Conservation (phyloP, 208 protist genomes). For the Zelonia costaricensis region DNA sequence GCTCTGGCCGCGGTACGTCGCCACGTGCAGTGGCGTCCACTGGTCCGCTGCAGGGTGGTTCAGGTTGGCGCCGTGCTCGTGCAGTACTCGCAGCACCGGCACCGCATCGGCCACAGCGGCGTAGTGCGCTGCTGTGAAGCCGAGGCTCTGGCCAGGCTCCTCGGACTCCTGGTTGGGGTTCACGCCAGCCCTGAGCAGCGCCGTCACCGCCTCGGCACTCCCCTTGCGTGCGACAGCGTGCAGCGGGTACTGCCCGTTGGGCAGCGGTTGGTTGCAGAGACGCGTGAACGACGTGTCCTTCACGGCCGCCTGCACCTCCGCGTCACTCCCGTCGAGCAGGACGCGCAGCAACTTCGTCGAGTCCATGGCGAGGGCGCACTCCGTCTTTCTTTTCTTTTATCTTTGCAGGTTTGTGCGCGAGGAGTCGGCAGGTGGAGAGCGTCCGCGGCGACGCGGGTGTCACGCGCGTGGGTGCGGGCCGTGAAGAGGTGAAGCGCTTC, state of each 20-base stretch:
- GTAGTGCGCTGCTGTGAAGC: conserved; percentile 64
- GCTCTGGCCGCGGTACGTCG: conserved; percentile 49
- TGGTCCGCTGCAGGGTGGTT: conserved; percentile 37
- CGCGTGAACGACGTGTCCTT: conserved; percentile 11
- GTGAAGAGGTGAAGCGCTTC: no score
- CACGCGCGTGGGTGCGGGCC: no score
- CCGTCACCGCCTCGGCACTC: conserved; percentile 25
- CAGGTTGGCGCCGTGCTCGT: conserved; percentile 35
- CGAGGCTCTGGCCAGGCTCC: conserved; percentile 36
- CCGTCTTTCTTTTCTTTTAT: background rate
- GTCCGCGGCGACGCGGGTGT: background rate
- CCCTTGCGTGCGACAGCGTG: conserved; percentile 37
- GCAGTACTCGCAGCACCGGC: conserved; percentile 36
- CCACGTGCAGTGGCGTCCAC: conserved; percentile 65
- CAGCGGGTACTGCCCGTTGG: conserved; percentile 54
- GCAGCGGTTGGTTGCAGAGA: conserved; percentile 18
- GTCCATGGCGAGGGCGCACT: no score
- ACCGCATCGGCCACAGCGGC: conserved; percentile 40
- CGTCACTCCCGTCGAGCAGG: conserved; percentile 14
- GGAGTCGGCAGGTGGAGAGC: background rate
- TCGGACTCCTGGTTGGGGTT: conserved; percentile 38
- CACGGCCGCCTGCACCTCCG: conserved; percentile 3
- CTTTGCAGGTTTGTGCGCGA: background rate
- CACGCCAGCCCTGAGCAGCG: conserved; percentile 43
- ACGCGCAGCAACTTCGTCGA: conserved; percentile 8